Evolutionary conservation across 331 rosid genomes (phyloP).

Genomic region (Dryas integrifolia): DNA sequence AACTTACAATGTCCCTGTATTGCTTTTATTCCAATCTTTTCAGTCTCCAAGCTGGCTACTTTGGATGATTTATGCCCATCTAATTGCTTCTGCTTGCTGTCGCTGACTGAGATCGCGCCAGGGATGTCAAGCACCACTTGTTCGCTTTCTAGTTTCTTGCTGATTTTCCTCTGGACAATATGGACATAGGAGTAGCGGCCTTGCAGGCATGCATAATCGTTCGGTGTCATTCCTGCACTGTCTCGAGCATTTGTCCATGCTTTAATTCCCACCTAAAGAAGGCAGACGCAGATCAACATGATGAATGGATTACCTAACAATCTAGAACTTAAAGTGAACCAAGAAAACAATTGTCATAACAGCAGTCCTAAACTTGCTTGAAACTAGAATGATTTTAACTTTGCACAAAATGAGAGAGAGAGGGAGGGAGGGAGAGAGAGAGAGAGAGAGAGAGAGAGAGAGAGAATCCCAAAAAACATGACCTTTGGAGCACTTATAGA

Average conservation of each 20-base stretch:
- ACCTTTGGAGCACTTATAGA: neutral
- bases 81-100: slow-evolving; percentile 42
- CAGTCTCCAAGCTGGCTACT: slow-evolving; percentile 57
- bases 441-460: no score
- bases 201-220: slow-evolving; percentile 64
- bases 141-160: slow-evolving; percentile 35
- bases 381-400: neutral
- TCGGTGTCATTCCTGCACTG: slow-evolving; percentile 56
- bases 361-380: slow-evolving; percentile 1
- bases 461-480: neutral
- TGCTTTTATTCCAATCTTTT: slow-evolving; percentile 30
- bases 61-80: slow-evolving; percentile 37
- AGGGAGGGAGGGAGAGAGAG: no score
- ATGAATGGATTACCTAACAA: neutral
- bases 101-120: slow-evolving; percentile 37
- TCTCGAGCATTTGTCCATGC: slow-evolving; percentile 77
- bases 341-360: neutral
- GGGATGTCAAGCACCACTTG: slow-evolving; percentile 75
- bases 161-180: slow-evolving; percentile 59
- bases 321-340: neutral
- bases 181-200: slow-evolving; percentile 64
- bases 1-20: slow-evolving; percentile 36
- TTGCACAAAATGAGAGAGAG: no score
- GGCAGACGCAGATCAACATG: slow-evolving; percentile 10
- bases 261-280: slow-evolving; percentile 70